Conservation (phyloP, 2,329 filamentous ascomycete species). For the Aspergillus fijiensis region DNA sequence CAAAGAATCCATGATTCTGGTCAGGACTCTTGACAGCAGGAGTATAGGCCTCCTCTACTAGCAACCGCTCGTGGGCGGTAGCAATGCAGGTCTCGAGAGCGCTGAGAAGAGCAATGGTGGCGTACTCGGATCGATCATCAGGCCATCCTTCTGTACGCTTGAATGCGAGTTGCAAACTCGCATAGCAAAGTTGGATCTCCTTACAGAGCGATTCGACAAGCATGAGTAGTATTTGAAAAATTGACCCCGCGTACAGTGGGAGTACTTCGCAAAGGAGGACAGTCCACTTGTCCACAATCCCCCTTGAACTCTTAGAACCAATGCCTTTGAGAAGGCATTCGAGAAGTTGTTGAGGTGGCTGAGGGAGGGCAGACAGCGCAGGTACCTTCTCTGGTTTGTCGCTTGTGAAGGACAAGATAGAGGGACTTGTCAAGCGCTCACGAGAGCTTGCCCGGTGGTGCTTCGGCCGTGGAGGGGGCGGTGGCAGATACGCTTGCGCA, state of each 20-base stretch:
- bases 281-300: slow-evolving; percentile 89
- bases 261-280: slow-evolving; percentile 79
- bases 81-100: slow-evolving; percentile 89
- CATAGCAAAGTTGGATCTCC: slow-evolving; percentile 72
- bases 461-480: slow-evolving; percentile 30
- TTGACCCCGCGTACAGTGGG: slow-evolving; percentile 76
- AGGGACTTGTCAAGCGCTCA: slow-evolving; percentile 42
- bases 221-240: slow-evolving; percentile 88
- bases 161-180: slow-evolving; percentile 59
- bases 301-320: slow-evolving; percentile 68
- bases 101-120: slow-evolving; percentile 76
- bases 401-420: slow-evolving; percentile 47
- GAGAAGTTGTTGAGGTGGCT: slow-evolving; percentile 66
- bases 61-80: slow-evolving; percentile 76
- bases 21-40: slow-evolving; percentile 74
- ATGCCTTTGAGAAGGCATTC: slow-evolving; percentile 80
- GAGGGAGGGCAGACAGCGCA: slow-evolving; percentile 34
- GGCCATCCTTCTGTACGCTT: slow-evolving; percentile 41
- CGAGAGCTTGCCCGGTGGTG: slow-evolving; percentile 41
- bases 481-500: slow-evolving; percentile 37
- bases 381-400: slow-evolving; percentile 44
- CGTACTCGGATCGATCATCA: slow-evolving; percentile 57
- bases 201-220: slow-evolving; percentile 85
- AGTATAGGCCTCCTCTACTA: slow-evolving; percentile 70
- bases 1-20: slow-evolving; percentile 83